A percentile compares a stretch with the other conserved stretches of the same genome.
Evolutionary conservation across 441 rosid genomes (phyloP).

Genomic region (Euphorbia celastroides): DNA sequence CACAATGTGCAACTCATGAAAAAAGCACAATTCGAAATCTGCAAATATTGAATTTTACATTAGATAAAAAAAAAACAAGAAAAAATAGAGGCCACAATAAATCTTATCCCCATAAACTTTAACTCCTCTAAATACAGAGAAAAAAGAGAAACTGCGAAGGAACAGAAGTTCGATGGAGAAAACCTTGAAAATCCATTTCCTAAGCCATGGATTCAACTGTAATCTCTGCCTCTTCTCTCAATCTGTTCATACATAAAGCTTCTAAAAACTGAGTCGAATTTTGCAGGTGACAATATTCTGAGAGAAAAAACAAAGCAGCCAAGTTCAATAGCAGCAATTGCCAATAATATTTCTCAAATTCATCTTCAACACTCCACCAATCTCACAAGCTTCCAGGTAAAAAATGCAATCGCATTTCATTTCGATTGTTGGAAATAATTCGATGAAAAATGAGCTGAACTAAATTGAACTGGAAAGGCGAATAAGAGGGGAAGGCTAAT

Average conservation of each 20-base stretch:
- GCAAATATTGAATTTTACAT: background rate
- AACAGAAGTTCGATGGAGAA: conserved; percentile 28
- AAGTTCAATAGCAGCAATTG: conserved; percentile 10
- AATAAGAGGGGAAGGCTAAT: background rate
- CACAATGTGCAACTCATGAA: too few relatives aligned
- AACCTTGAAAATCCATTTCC: conserved; percentile 18
- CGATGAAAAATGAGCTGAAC: background rate
- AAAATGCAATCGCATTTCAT: background rate
- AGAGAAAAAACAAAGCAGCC: conserved; percentile 11
- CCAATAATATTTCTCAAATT: conserved; percentile 11
- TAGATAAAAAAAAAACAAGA: background rate
- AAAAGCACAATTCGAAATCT: background rate
- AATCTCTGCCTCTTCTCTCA: conserved; percentile 23
- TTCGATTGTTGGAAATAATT: background rate
- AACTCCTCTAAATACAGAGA: background rate
- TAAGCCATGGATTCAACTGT: conserved; percentile 26
- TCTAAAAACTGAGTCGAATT: background rate
- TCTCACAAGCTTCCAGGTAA: conserved; percentile 3
- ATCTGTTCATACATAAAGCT: background rate
- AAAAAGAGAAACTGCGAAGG: conserved; percentile 14
- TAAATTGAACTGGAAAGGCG: background rate
- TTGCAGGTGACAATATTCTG: conserved; percentile 16
- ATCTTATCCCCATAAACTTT: background rate
- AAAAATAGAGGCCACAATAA: background rate
- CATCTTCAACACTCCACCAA: conserved; percentile 9